A percentile compares a stretch with the other conserved stretches of the same genome.
Evolutionary conservation across 176 grass and related monocot genomes (phyloP).

Genomic region (Carex littledalei): DNA sequence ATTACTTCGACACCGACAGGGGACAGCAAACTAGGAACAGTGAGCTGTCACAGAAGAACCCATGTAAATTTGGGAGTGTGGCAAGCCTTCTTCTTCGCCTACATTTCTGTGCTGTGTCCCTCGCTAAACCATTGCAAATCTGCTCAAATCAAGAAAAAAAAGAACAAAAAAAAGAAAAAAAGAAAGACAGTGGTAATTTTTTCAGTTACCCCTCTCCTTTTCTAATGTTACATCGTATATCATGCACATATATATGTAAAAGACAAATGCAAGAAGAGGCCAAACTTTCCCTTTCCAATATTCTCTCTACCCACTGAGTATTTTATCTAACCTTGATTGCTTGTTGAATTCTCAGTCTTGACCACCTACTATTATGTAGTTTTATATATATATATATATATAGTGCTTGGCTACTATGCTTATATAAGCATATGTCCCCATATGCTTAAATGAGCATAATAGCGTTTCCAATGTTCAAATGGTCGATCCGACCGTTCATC

Average conservation of each 20-base stretch:
- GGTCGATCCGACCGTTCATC: too few relatives aligned
- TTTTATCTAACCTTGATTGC: constrained; percentile 10
- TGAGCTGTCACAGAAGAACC: neutral
- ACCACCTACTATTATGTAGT: constrained; percentile 4
- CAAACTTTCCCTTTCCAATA: constrained; percentile 23
- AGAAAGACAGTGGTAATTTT: neutral
- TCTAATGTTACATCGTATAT: neutral
- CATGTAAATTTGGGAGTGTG: constrained; percentile 15
- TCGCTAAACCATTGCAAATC: neutral
- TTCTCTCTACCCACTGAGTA: neutral
- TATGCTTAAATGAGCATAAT: too few relatives aligned
- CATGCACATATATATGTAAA: neutral
- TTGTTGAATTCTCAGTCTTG: constrained; percentile 16
- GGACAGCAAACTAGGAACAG: neutral
- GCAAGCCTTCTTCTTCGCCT: constrained; percentile 37
- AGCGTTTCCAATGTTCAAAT: too few relatives aligned
- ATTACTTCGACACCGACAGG: neutral
- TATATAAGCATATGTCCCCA: too few relatives aligned
- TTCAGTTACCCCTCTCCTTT: neutral
- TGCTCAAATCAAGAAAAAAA: neutral
- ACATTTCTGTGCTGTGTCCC: constrained; percentile 36
- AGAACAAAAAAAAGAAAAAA: neutral
- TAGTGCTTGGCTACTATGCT: too few relatives aligned
- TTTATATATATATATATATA: neutral
- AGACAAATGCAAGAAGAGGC: constrained; percentile 22